Evolutionary conservation across 192 early-diverging fungal species (phyloP), one percentile per base, ranked within the genome.

Genomic region (Chytriomyces sp.): DNA sequence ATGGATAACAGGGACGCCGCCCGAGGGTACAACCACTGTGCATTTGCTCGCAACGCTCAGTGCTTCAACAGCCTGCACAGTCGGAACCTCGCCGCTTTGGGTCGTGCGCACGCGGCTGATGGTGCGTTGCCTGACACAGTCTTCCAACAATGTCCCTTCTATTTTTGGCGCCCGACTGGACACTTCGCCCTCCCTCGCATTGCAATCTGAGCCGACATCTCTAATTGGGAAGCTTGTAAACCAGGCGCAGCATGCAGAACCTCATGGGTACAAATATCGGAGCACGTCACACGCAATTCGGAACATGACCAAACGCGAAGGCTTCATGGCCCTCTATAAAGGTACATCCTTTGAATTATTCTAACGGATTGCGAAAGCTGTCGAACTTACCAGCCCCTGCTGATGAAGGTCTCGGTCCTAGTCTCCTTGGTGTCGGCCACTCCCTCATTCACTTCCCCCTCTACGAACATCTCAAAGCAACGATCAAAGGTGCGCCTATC

Each of bases 361-460:
- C 17, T 22, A 65, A 31, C 8, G 32, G 34, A 52, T 40, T 64
- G 5, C 17, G n/a, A n/a, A n/a, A n/a, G n/a, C n/a, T n/a, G n/a
- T n/a, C n/a, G n/a, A n/a, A n/a, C n/a, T n/a, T n/a, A n/a, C n/a
- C n/a, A n/a, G n/a, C n/a, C n/a, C n/a, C n/a, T n/a, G n/a, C n/a
- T n/a, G n/a, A n/a, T n/a, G 7, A 12, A 71, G 69, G 96, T 30
- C 80, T 98, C 30, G 91, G 92, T 22, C 91, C 93, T 38, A 91
- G 91, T n/a, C 78, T 98, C 63, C 82, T 98, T 77, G 96, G 96
- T 39, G 91, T 96, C 36, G 90, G 85, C 34, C 96, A 99, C 77
- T 94, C 95, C 1, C 93, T 92, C 4, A 84, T 99, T 32, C 94
- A 96, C 79, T 99, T 99, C 72, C 96, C 96, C 36, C 81, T 99